A percentile compares a stretch with the other conserved stretches of the same genome.
These are phyloP conservation scores for Lactarius pseudohatsudake DNA, from an alignment of 768 basidiomycete genomes.

Conservation along the genomic window DNA sequence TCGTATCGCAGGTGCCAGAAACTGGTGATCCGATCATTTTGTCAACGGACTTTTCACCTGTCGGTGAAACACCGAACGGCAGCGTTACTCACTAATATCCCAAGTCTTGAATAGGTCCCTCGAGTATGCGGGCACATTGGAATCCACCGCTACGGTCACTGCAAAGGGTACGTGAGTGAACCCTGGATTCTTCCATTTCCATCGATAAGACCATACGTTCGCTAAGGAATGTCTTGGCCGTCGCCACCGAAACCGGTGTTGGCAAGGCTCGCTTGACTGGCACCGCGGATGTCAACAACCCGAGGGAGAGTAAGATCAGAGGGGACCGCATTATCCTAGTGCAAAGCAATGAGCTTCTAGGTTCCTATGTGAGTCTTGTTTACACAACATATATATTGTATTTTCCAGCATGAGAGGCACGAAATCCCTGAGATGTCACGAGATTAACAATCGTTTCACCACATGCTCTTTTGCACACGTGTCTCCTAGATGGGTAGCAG, in stretches of 20 bases:
- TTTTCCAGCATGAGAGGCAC: background rate
- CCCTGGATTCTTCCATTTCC: background rate
- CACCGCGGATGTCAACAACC: background rate
- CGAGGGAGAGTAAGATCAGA: background rate
- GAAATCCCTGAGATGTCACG: background rate
- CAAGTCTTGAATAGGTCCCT: constrained; percentile 48
- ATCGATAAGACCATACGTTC: constrained; percentile 25
- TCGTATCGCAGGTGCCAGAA: constrained; percentile 51
- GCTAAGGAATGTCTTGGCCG: constrained; percentile 31
- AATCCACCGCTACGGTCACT: constrained; percentile 44
- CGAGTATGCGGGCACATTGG: constrained; percentile 43
- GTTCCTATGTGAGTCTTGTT: background rate
- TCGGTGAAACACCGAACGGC: background rate
- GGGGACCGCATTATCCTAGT: background rate
- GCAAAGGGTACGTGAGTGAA: background rate
- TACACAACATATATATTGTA: background rate
- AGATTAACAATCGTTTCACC: background rate
- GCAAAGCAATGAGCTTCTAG: background rate
- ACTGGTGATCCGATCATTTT: constrained; percentile 35
- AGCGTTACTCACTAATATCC: constrained; percentile 44
- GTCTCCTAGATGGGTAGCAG: background rate
- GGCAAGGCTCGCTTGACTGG: constrained; percentile 28
- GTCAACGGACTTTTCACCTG: background rate
- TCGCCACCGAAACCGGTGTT: constrained; percentile 27
- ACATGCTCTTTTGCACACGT: background rate